Percentiles rank a stretch among this genome's conserved stretches.
phyloP scores from a whole-genome alignment of 176 grass and related monocot genomes.

The Pontederia crassipes region DNA sequence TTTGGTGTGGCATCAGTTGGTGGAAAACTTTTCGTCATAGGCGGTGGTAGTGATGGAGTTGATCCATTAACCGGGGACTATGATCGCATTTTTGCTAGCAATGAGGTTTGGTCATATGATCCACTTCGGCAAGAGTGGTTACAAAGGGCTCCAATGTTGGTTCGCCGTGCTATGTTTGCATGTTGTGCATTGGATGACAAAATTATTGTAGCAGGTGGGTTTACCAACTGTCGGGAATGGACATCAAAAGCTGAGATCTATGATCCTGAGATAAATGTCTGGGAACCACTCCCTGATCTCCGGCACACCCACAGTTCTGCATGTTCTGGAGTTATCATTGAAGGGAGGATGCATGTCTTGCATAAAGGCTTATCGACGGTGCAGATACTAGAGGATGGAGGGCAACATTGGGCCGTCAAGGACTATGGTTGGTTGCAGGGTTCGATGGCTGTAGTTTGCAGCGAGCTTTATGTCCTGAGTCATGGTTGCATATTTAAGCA shows the following conservation, averaged over 20 bases:
- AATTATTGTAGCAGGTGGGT: slow-evolving; percentile 82
- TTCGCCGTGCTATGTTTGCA: slow-evolving; percentile 91
- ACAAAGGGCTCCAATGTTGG: slow-evolving; percentile 55
- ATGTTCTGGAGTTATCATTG: slow-evolving; percentile 80
- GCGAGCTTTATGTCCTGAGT: slow-evolving; percentile 79
- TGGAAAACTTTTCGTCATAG: slow-evolving; percentile 91
- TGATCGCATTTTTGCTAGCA: slow-evolving; percentile 88
- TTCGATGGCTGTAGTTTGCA: slow-evolving; percentile 72
- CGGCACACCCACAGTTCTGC: slow-evolving; percentile 74
- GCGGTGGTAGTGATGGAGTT: slow-evolving; percentile 87
- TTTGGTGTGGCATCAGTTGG: slow-evolving; percentile 64
- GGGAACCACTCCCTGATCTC: slow-evolving; percentile 78
- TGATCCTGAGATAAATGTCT: slow-evolving; percentile 56
- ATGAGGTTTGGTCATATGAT: slow-evolving; percentile 95
- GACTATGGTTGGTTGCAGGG: slow-evolving; percentile 89
- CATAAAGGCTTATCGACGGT: slow-evolving; percentile 80
- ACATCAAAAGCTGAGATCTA: slow-evolving; percentile 88
- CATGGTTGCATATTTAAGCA: slow-evolving; percentile 93
- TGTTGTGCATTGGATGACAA: slow-evolving; percentile 80
- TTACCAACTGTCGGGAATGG: slow-evolving; percentile 82
- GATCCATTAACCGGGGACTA: slow-evolving; percentile 91
- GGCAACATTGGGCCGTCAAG: slow-evolving; percentile 58
- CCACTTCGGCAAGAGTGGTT: slow-evolving; percentile 52
- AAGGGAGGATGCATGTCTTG: slow-evolving; percentile 78
- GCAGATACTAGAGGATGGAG: slow-evolving; percentile 75